Evolutionary conservation across 345 rosid species (phyloP).

Genomic region (Camelina laxa): DNA sequence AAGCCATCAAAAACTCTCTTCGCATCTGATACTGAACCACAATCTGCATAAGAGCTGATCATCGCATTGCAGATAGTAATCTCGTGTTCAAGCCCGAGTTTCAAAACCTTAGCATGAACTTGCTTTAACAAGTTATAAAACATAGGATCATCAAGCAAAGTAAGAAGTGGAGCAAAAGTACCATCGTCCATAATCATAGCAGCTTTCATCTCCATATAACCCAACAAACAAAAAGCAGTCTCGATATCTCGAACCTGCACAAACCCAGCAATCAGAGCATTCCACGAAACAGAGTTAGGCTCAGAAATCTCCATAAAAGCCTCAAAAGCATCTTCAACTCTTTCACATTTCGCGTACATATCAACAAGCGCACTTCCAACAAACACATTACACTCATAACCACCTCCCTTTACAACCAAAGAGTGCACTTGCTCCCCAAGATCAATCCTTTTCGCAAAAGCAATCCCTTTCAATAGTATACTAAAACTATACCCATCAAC

Average conservation of each 20-base stretch:
- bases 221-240: constrained; percentile 57
- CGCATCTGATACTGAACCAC: constrained; percentile 65
- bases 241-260: constrained; percentile 50
- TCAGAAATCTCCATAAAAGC: constrained; percentile 56
- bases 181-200: constrained; percentile 59
- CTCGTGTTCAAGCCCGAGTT: constrained; percentile 52
- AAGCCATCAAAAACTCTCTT: constrained; percentile 59
- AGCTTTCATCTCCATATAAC: constrained; percentile 61
- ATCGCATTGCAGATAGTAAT: constrained; percentile 66
- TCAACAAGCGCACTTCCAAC: constrained; percentile 71
- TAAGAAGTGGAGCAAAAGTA: constrained; percentile 74
- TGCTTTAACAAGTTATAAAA: constrained; percentile 49
- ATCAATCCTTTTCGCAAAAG: constrained; percentile 48
- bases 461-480: constrained; percentile 68
- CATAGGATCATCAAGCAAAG: constrained; percentile 59
- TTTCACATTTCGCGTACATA: constrained; percentile 74
- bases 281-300: constrained; percentile 72
- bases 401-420: constrained; percentile 56
- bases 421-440: constrained; percentile 66
- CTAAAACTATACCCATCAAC: constrained; percentile 65
- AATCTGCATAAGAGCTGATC: constrained; percentile 63
- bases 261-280: constrained; percentile 76
- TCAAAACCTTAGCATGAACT: constrained; percentile 65
- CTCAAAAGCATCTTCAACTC: constrained; percentile 54
- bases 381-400: constrained; percentile 55